These are phyloP conservation scores for Tinospora cordifolia DNA, from an alignment of 164 flowering plant species.

Conservation along the genomic window DNA sequence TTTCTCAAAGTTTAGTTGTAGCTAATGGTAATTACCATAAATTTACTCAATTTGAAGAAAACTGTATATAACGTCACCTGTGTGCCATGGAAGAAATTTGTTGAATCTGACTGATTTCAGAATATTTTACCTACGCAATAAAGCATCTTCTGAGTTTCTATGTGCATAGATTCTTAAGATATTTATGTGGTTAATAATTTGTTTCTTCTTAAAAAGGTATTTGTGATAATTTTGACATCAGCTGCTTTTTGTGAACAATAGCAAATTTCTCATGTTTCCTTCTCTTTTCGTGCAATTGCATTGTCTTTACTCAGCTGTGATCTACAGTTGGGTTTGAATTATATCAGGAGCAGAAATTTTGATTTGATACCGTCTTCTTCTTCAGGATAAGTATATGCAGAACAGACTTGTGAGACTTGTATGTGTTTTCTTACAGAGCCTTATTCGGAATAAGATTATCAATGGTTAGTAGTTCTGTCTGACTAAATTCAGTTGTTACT, in stretches of 20 bases:
- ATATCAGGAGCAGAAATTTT: background rate
- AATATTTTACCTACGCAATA: no score
- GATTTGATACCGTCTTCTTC: background rate
- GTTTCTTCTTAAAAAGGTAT: no score
- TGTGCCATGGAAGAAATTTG: no score
- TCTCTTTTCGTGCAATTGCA: no score
- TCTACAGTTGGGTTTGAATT: background rate
- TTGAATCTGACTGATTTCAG: no score
- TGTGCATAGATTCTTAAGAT: background rate
- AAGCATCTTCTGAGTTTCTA: no score
- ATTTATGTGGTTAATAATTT: no score
- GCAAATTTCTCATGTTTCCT: background rate
- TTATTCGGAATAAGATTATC: conserved; percentile 82
- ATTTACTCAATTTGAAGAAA: no score
- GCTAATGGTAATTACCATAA: no score
- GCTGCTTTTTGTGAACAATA: background rate
- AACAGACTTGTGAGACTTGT: conserved; percentile 94
- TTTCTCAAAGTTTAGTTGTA: no score
- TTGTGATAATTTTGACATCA: background rate
- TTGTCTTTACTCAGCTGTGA: no score
- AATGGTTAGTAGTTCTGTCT: conserved; percentile 48
- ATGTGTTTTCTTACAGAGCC: conserved; percentile 89
- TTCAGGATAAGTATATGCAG: conserved; percentile 96
- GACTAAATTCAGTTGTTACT: background rate
- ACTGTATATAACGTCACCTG: no score